These are phyloP conservation scores for Linum usitatissimum DNA, from an alignment of 345 rosid species.

Conservation along the genomic window DNA sequence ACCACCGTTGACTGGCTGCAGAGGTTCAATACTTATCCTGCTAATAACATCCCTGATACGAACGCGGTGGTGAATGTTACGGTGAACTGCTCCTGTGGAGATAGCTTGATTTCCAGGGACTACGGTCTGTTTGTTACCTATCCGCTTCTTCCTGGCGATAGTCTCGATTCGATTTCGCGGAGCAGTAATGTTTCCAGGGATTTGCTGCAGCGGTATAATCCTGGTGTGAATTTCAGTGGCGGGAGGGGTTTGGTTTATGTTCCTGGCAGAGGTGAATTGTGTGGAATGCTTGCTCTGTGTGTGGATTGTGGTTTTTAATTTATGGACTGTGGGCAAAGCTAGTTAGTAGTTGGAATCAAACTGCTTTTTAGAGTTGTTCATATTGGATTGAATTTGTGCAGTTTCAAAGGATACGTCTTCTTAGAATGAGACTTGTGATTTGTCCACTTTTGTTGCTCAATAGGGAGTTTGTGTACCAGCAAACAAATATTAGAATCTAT, in stretches of 20 bases:
- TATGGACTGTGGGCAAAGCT: too few relatives aligned
- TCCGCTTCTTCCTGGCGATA: slow-evolving; percentile 29
- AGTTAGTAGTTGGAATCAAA: too few relatives aligned
- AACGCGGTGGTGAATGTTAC: slow-evolving; percentile 28
- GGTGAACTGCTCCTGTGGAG: slow-evolving; percentile 42
- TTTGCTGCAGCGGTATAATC: slow-evolving; percentile 28
- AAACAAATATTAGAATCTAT: neutral
- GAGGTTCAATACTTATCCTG: slow-evolving; percentile 25
- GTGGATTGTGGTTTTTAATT: slow-evolving; percentile 11
- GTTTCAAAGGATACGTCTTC: neutral
- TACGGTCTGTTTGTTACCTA: slow-evolving; percentile 36
- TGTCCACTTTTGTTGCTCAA: neutral
- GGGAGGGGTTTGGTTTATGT: slow-evolving; percentile 35
- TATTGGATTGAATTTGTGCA: neutral
- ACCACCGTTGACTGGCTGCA: slow-evolving; percentile 34
- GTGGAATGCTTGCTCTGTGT: too few relatives aligned
- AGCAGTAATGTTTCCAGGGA: slow-evolving; percentile 16
- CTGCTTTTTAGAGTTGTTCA: neutral
- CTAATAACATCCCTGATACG: slow-evolving; percentile 18
- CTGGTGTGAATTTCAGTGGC: slow-evolving; percentile 21
- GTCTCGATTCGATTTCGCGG: slow-evolving; percentile 18
- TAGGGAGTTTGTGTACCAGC: neutral
- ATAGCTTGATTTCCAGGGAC: slow-evolving; percentile 21
- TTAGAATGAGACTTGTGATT: neutral
- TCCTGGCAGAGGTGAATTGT: slow-evolving; percentile 39